Conservation (phyloP, 108 stramenopile species). For the Nannochloropsis oceanica region DNA sequence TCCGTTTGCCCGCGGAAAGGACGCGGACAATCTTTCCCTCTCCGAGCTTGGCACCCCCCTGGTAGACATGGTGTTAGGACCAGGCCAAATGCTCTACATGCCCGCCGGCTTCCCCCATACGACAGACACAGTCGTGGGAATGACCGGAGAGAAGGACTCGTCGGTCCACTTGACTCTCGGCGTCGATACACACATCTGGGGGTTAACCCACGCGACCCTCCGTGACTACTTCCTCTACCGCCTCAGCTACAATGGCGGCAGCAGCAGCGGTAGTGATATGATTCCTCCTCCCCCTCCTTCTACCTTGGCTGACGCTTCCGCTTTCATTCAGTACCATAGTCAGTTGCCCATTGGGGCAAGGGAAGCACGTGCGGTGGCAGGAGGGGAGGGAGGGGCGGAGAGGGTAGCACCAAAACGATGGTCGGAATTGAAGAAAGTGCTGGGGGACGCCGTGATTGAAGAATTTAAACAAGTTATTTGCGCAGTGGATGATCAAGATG, state of each 20-base stretch:
- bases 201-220: constrained; percentile 56
- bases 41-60: constrained; percentile 38
- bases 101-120: constrained; percentile 84
- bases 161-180: constrained; percentile 72
- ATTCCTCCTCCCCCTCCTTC: not conserved
- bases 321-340: not conserved
- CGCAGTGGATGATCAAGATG: not conserved
- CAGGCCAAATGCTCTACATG: constrained; percentile 57
- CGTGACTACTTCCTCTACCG: constrained; percentile 19
- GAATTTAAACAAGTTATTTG: not conserved
- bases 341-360: constrained; percentile 9
- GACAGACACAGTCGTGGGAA: constrained; percentile 47
- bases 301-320: not conserved
- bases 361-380: not conserved
- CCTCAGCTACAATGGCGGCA: not conserved
- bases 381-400: not conserved
- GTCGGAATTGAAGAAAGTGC: not conserved
- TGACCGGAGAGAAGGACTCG: constrained; percentile 29
- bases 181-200: constrained; percentile 81
- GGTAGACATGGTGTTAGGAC: constrained; percentile 17
- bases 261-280: not conserved
- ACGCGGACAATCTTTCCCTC: constrained; percentile 52
- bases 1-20: constrained; percentile 74
- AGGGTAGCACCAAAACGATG: not conserved
- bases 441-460: not conserved